Evolutionary conservation across 306 rosid genomes (phyloP).

Genomic region (Trifolium subterraneum): DNA sequence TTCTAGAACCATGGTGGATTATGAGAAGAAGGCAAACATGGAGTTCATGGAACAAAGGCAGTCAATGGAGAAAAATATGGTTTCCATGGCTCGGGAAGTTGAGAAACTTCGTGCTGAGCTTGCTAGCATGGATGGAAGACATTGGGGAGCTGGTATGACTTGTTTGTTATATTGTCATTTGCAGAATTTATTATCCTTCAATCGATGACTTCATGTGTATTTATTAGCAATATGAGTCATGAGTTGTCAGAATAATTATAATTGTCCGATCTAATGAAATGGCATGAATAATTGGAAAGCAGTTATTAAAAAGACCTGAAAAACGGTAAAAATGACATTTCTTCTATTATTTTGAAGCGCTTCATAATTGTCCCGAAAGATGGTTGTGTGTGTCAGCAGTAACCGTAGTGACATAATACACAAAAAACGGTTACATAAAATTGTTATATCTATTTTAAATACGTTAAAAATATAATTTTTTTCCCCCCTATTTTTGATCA

Average conservation of each 20-base stretch:
- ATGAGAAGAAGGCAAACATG: slow-evolving; percentile 82
- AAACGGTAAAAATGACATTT: background rate
- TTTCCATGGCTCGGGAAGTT: slow-evolving; percentile 93
- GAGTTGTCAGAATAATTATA: slow-evolving; percentile 1
- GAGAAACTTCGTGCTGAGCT: slow-evolving; percentile 89
- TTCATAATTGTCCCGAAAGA: slow-evolving; percentile 2
- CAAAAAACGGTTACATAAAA: background rate
- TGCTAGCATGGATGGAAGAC: slow-evolving; percentile 66
- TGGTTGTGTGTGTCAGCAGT: background rate
- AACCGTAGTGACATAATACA: background rate
- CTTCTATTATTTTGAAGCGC: background rate
- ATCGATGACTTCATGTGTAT: slow-evolving; percentile 5
- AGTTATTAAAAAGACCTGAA: slow-evolving; percentile 3
- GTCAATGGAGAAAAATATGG: slow-evolving; percentile 83
- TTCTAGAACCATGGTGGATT: slow-evolving; percentile 65
- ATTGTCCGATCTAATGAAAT: slow-evolving; percentile 28
- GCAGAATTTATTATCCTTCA: slow-evolving; percentile 32
- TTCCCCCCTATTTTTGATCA: background rate
- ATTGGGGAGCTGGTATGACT: slow-evolving; percentile 80
- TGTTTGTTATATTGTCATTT: slow-evolving; percentile 25
- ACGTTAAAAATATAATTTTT: background rate
- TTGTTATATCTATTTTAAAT: background rate
- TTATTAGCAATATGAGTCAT: background rate
- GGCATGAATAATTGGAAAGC: slow-evolving; percentile 28
- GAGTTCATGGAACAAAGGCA: slow-evolving; percentile 91